Percentiles rank a stretch among this genome's conserved stretches.
Evolutionary conservation across 2,329 filamentous ascomycete genomes (phyloP).

Genomic region (Trichothecium roseum): DNA sequence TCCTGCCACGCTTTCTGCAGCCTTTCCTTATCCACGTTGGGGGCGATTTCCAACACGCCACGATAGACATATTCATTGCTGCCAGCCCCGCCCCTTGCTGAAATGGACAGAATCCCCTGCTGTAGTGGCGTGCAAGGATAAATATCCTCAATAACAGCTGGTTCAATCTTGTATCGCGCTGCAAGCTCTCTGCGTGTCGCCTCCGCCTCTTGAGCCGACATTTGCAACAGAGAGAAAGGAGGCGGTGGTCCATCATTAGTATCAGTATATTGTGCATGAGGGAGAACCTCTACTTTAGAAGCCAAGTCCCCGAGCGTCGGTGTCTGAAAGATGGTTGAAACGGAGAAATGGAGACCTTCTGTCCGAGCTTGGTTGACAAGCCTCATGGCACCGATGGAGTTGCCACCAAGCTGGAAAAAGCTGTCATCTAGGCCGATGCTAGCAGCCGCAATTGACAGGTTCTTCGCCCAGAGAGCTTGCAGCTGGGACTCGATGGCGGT

Average conservation of each 20-base stretch:
- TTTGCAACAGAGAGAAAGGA: conserved; percentile 2
- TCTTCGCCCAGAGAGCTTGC: conserved; percentile 21
- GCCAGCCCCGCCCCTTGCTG: conserved; percentile 7
- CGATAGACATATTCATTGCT: too few relatives aligned
- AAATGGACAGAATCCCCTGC: conserved; percentile 17
- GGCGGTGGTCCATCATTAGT: background rate
- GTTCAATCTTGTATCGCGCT: background rate
- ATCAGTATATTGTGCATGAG: background rate
- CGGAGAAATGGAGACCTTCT: conserved; percentile 27
- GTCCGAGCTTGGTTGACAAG: conserved; percentile 30
- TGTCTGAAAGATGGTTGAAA: conserved; percentile 32
- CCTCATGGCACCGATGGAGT: conserved; percentile 38
- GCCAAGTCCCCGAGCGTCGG: conserved; percentile 6
- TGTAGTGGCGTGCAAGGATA: conserved; percentile 9
- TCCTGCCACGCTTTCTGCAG: too few relatives aligned
- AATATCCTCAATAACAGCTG: conserved; percentile 4
- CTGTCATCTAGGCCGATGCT: conserved; percentile 29
- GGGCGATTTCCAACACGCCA: too few relatives aligned
- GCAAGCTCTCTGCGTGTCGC: background rate
- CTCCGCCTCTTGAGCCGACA: background rate
- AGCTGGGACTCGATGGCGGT: conserved; percentile 8
- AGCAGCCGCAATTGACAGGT: conserved; percentile 19
- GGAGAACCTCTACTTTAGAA: background rate
- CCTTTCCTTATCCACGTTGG: too few relatives aligned
- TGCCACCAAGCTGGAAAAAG: conserved; percentile 38